Conservation (phyloP, 2,329 filamentous ascomycete genomes). For the Paradendryphiella salina region DNA sequence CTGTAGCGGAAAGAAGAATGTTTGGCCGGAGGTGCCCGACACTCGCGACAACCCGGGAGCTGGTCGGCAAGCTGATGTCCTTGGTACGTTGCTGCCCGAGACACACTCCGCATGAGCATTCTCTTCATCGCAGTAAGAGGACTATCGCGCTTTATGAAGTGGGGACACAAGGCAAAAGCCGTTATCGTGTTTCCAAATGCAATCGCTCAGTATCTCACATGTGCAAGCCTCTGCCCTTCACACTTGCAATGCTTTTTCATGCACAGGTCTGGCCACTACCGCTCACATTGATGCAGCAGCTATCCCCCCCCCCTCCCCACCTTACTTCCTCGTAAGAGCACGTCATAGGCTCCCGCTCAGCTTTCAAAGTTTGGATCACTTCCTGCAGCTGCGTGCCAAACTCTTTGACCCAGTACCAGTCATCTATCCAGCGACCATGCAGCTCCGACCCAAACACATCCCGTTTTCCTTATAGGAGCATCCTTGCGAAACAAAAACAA, state of each 20-base stretch:
- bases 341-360: background rate
- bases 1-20: conserved; percentile 1
- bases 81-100: background rate
- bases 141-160: background rate
- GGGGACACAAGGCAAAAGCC: background rate
- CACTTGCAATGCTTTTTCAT: background rate
- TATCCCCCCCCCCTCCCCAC: background rate
- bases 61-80: background rate
- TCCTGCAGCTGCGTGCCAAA: background rate
- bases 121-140: background rate
- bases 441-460: too few relatives aligned
- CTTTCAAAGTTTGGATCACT: background rate
- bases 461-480: too few relatives aligned
- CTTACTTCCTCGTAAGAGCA: background rate
- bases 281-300: background rate
- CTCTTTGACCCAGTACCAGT: too few relatives aligned
- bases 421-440: too few relatives aligned
- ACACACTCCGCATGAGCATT: background rate
- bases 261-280: background rate
- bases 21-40: background rate
- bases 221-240: background rate
- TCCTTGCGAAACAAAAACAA: background rate
- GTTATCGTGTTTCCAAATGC: background rate
- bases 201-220: background rate
- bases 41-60: background rate